Evolutionary conservation across 352 stramenopile genomes (phyloP), one percentile per base, ranked within the genome.

Genomic region (Phytophthora hibernalis): DNA sequence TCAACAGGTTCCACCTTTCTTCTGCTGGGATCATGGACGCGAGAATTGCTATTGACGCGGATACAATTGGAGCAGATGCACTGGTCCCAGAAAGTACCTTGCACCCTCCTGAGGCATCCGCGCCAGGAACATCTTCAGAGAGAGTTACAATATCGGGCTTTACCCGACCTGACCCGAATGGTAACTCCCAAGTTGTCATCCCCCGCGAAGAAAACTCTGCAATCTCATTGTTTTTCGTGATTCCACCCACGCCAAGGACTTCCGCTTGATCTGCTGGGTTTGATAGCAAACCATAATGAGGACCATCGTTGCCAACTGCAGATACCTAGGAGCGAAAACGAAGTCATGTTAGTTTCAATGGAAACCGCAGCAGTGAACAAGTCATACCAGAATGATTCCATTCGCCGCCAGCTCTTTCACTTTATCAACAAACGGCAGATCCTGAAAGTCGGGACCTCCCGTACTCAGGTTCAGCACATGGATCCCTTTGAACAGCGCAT

Each of bases 401-500:
- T 95, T 88, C 6, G 87, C 87, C 1, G 76, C 74, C 43, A 94
- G 68, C 54, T 97, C 88, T 45, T 89, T 72, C 44, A 97, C 82
- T 74, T 97, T 97, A 22, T 96, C 87, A n/a, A 95, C 78, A 60
- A 97, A 97, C 30, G 90, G 90, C 15, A 82, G 50, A 52, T 97
- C 89, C n/a, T 77, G 76, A 38, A 96, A 96, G 38, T 96, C 90
- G 9, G 90, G 84, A 1, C 89, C 86, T 48, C 90, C 90, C 13
- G 91, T 92, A 54, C 86, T 96, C 20, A 96, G 76, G 61, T 97
- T 97, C n/a, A 97, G 61, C 24, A 94, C 76, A 31, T 96, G 74
- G 24, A 96, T 80, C 10, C 72, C 60, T 28, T 85, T 77, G 49
- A 88, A 93, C 5, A 97, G 57, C 16, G 89, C 85, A 63, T 96